Percentiles rank a stretch among this genome's conserved stretches.
phyloP scores from a whole-genome alignment of 78 protist genomes.

The Planoprotostelium fungivorum region DNA sequence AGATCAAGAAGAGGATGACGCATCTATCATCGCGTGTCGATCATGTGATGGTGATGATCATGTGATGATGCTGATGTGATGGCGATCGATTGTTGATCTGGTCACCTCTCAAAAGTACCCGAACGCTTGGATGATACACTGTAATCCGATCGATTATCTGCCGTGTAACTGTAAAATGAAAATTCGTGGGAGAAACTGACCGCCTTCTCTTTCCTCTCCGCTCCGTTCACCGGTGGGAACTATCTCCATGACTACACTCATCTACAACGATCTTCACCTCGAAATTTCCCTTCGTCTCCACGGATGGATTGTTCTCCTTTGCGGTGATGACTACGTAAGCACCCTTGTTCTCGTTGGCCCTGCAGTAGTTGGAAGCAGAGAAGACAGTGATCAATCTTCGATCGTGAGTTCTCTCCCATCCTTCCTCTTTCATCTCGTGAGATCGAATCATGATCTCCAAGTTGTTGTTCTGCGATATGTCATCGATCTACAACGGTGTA shows the following conservation, averaged over 20 bases:
- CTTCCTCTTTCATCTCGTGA: slow-evolving; percentile 89
- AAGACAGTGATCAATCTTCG: slow-evolving; percentile 88
- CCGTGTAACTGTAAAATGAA: neutral
- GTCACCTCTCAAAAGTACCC: neutral
- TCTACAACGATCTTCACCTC: neutral
- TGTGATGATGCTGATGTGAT: too few relatives aligned
- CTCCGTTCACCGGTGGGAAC: neutral
- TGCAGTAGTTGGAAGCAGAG: slow-evolving; percentile 95
- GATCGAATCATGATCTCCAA: slow-evolving; percentile 70
- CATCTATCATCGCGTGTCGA: too few relatives aligned
- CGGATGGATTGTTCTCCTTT: neutral
- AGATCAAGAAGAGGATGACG: too few relatives aligned
- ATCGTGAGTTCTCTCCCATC: slow-evolving; percentile 78
- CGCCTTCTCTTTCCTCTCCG: neutral
- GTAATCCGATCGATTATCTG: neutral
- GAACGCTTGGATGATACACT: neutral
- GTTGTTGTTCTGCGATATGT: neutral
- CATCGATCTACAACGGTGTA: too few relatives aligned
- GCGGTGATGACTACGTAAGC: slow-evolving; percentile 47
- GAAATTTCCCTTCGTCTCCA: neutral
- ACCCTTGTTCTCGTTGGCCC: slow-evolving; percentile 87
- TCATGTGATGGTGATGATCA: too few relatives aligned
- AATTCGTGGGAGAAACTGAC: neutral
- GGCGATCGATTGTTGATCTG: too few relatives aligned
- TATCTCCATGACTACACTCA: neutral